phyloP scores from a whole-genome alignment of 2,329 filamentous ascomycete species.

The Exophiala sideris region DNA sequence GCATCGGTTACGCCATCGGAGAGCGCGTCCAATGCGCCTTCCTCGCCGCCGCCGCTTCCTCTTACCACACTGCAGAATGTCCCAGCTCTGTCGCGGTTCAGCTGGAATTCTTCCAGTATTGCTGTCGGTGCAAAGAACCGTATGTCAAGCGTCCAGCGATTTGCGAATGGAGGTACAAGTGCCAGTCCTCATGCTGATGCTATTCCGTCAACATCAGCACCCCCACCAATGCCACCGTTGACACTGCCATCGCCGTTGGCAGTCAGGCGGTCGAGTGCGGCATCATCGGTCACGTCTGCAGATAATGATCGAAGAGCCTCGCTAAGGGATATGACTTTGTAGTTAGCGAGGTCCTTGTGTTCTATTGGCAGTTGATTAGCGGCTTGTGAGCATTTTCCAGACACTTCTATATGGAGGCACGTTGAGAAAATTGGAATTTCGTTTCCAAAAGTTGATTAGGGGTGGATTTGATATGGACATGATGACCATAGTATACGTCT shows the following conservation, averaged over 20 bases:
- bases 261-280: background rate
- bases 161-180: background rate
- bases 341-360: too few species aligned
- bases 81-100: slow-evolving; percentile 15
- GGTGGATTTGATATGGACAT: too few species aligned
- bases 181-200: too few species aligned
- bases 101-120: slow-evolving; percentile 16
- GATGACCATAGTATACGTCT: too few species aligned
- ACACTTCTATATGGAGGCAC: too few species aligned
- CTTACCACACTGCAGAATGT: background rate
- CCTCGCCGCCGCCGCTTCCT: slow-evolving; percentile 14
- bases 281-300: background rate
- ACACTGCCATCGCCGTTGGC: background rate
- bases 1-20: slow-evolving; percentile 22
- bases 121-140: background rate
- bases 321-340: background rate
- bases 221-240: background rate
- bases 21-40: slow-evolving; percentile 21
- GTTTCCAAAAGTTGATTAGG: too few species aligned
- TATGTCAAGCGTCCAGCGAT: background rate
- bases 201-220: too few species aligned
- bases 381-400: too few species aligned
- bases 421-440: too few species aligned
- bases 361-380: background rate
- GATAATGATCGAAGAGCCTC: background rate